Percentiles rank a stretch among this genome's conserved stretches.
Evolutionary conservation across 1,139 yeast genomes (phyloP).

Genomic region (Groenewaldozyma sp.): DNA sequence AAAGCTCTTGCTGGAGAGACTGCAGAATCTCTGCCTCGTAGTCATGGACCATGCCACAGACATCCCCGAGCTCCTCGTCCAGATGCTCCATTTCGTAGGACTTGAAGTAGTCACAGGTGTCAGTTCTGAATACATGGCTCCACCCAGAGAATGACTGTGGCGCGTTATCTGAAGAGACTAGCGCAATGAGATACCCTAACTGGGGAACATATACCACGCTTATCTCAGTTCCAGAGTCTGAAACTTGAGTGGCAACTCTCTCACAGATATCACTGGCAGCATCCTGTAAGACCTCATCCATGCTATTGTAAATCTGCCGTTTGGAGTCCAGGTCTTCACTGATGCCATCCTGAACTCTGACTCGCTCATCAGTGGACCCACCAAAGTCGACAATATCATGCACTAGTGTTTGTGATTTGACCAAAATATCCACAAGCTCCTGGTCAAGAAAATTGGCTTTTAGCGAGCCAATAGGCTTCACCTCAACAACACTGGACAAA

Average conservation of each 20-base stretch:
- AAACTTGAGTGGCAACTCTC: not conserved
- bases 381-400: not conserved
- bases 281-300: not conserved
- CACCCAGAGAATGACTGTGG: not conserved
- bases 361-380: not conserved
- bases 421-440: not conserved
- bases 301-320: not conserved
- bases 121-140: not conserved
- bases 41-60: constrained; percentile 21
- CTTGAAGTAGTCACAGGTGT: constrained; percentile 51
- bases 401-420: not conserved
- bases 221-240: not conserved
- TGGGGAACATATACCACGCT: constrained; percentile 2
- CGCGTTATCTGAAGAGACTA: not conserved
- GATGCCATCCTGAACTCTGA: not conserved
- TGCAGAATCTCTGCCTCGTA: constrained; percentile 1
- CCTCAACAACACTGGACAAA: not conserved
- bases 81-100: constrained; percentile 45
- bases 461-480: not conserved
- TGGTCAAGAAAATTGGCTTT: not conserved
- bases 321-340: not conserved
- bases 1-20: constrained; percentile 25
- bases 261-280: not conserved
- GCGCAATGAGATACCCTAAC: not conserved
- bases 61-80: constrained; percentile 49